These are phyloP conservation scores for Heliocybe sulcata DNA, from an alignment of 1,284 basidiomycete species.

Conservation along the genomic window DNA sequence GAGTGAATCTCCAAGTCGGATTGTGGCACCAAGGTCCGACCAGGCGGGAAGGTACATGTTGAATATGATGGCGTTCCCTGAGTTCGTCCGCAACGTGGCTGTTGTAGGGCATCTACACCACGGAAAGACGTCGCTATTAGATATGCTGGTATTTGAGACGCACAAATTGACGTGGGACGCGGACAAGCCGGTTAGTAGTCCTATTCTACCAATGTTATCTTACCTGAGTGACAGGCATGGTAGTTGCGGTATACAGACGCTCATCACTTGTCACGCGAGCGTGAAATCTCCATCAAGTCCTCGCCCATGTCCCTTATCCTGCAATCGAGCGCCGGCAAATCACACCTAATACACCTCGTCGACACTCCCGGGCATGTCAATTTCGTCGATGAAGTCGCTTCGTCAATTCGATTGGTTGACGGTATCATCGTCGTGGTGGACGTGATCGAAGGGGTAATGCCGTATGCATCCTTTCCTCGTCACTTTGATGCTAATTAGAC, in stretches of 20 bases:
- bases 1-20: slow-evolving; percentile 21
- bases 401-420: slow-evolving; percentile 83
- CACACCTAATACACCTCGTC: slow-evolving; percentile 88
- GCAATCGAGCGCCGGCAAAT: slow-evolving; percentile 86
- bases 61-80: slow-evolving; percentile 87
- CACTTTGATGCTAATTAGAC: slow-evolving; percentile 6
- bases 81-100: slow-evolving; percentile 94
- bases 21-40: slow-evolving; percentile 8
- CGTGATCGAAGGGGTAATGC: slow-evolving; percentile 85
- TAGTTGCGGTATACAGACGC: slow-evolving; percentile 94
- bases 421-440: slow-evolving; percentile 94
- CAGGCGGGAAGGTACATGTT: slow-evolving; percentile 69
- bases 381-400: slow-evolving; percentile 95
- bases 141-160: slow-evolving; percentile 96
- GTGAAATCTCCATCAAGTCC: slow-evolving; percentile 94
- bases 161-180: slow-evolving; percentile 93
- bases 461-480: background rate
- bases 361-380: slow-evolving; percentile 99
- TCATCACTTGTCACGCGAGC: slow-evolving; percentile 81
- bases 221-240: background rate
- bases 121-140: slow-evolving; percentile 94
- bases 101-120: slow-evolving; percentile 96
- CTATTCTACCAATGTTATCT: background rate
- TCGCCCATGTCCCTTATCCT: slow-evolving; percentile 94
- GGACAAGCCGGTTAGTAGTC: slow-evolving; percentile 60